Base-by-base conservation (phyloP, 495 filamentous ascomycete genomes). In the Echria macrotheca region DNA sequence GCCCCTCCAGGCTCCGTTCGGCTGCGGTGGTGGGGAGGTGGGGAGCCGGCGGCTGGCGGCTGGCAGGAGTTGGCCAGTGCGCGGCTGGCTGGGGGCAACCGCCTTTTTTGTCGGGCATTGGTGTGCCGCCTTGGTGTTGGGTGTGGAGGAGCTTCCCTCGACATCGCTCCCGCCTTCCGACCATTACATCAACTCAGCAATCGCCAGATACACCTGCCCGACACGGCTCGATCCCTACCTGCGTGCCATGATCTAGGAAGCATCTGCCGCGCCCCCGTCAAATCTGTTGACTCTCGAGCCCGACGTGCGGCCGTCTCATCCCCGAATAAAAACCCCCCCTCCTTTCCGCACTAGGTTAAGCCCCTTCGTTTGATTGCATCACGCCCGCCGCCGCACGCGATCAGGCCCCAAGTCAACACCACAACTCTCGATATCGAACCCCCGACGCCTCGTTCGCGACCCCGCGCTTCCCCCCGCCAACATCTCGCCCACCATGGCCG, bases 401-500 rank as follows among this genome's bases (percentile, higher is more conserved):
- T 55, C 58, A 57, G 50, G 54, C 54, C 50, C 47, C 44, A 33
- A 43, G 36, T 50, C 44, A 37, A 56, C 46, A 48, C 4, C 35
- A 38, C 33, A 15, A 11, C 18, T 33, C 48, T 56, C 47, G 29
- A 32, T 55, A 63, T 44, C 45, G 47, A 28, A 15, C 36, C 23
- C 35, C 47, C 19, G 29, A 21, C 14, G 26, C 29, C 39, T 57
- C 47, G 31, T 32, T 41, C 35, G 59, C 44, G 41, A 29, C 36
- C 17, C 39, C 40, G 25, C 43, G 47, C 49, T 39, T 44, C 32
- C 28, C 26, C 44, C 47, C 45, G 42, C 36, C 44, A 49, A 52
- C 18, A 57, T 46, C 33, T 23, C 58, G 57, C 63, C 63, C 71
- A 65, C 53, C 60, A 79, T 79, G 76, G 72, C 75, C 58, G 76